Evolutionary conservation across 345 rosid genomes (phyloP).

Genomic region (Jatropha curcas): DNA sequence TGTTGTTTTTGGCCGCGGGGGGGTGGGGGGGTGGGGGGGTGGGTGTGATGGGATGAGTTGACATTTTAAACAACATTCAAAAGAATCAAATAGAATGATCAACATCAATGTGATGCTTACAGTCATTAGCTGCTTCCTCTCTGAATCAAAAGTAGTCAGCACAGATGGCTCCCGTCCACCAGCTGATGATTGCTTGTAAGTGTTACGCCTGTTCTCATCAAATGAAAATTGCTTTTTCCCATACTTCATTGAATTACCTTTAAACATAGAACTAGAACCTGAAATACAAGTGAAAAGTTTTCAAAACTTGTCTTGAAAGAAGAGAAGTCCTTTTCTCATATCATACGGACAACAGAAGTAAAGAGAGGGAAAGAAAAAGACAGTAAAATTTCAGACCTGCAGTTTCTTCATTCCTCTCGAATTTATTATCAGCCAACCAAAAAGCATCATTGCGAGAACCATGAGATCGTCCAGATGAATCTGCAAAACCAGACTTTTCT

Average conservation of each 20-base stretch:
- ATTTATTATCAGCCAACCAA: slow-evolving; percentile 36
- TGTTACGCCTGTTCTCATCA: slow-evolving; percentile 31
- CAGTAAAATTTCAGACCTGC: slow-evolving; percentile 19
- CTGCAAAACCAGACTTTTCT: slow-evolving; percentile 38
- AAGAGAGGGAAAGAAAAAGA: no score
- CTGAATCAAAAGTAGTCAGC: slow-evolving; percentile 31
- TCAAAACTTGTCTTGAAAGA: slow-evolving; percentile 1
- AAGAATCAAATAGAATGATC: slow-evolving; percentile 17
- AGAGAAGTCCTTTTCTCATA: background rate
- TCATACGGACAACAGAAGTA: background rate
- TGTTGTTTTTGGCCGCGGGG: no score
- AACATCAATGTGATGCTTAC: slow-evolving; percentile 28
- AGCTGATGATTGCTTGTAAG: slow-evolving; percentile 23
- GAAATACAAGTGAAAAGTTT: slow-evolving; percentile 6
- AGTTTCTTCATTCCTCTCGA: slow-evolving; percentile 29
- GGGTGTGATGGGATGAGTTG: slow-evolving; percentile 3
- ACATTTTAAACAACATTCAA: slow-evolving; percentile 4
- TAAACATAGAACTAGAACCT: slow-evolving; percentile 19
- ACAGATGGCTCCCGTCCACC: slow-evolving; percentile 28
- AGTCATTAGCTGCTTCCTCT: slow-evolving; percentile 37
- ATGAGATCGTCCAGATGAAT: slow-evolving; percentile 30
- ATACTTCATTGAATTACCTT: slow-evolving; percentile 18
- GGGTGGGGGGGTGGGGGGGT: background rate
- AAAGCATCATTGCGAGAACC: slow-evolving; percentile 40
- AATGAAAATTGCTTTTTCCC: slow-evolving; percentile 16